Evolutionary conservation across 805 yeast species (phyloP).

Genomic region (Teunomyces atbi): DNA sequence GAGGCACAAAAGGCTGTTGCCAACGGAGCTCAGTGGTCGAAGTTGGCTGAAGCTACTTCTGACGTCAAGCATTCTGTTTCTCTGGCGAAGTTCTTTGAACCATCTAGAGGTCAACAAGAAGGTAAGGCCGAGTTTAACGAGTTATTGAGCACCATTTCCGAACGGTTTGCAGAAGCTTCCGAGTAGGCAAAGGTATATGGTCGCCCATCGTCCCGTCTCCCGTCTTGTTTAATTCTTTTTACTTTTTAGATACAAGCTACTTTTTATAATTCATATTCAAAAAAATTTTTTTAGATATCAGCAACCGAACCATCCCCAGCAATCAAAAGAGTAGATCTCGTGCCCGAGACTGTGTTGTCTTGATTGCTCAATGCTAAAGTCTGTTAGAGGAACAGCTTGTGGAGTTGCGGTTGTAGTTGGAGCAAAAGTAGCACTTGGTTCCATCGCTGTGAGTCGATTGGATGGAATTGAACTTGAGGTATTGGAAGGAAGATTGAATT

Average conservation of each 20-base stretch:
- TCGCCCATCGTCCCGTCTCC: background rate
- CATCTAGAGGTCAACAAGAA: slow-evolving; percentile 83
- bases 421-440: background rate
- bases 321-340: background rate
- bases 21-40: slow-evolving; percentile 92
- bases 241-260: slow-evolving; percentile 6
- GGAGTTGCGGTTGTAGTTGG: slow-evolving; percentile 26
- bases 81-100: slow-evolving; percentile 94
- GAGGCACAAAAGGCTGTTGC: slow-evolving; percentile 98
- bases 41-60: slow-evolving; percentile 81
- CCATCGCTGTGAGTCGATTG: background rate
- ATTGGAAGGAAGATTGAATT: background rate
- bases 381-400: slow-evolving; percentile 19
- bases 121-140: slow-evolving; percentile 75
- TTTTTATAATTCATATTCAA: slow-evolving; percentile 9
- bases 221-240: slow-evolving; percentile 11
- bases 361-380: slow-evolving; percentile 8
- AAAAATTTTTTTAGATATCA: slow-evolving; percentile 2
- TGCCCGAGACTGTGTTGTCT: background rate
- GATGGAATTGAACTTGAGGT: slow-evolving; percentile 1
- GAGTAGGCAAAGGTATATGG: slow-evolving; percentile 49
- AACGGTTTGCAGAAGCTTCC: slow-evolving; percentile 92
- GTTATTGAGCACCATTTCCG: slow-evolving; percentile 71
- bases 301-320: background rate
- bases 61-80: slow-evolving; percentile 94